Base-by-base conservation (phyloP, 202 grass and related monocot genomes). In the Setaria italica region DNA sequence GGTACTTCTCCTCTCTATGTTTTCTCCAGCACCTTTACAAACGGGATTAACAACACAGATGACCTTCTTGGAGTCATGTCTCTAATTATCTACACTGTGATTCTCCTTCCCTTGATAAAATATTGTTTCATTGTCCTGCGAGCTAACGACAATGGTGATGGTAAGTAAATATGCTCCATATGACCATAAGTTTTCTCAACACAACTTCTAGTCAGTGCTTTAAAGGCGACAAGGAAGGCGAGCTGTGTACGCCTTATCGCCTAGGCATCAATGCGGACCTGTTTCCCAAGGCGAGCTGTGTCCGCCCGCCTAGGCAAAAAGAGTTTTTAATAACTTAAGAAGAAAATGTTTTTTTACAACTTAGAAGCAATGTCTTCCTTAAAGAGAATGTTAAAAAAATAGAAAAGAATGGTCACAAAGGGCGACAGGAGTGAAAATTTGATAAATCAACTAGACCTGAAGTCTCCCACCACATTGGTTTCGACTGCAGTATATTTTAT, bases 131-230 rank as follows among this genome's bases (percentile, higher is more conserved):
- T 94, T 84, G 92, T 94, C 67, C 63, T 94, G 70, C 78, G 41
- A 78, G 92, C 89, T 71, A 89, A 94, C 75, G 92, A 94, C 58
- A 89, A 94, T 4, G 92, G 92, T 46, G 86, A 94, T 35, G 92
- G 92, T 94, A 78, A 87, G 83, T 63, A 79, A 56, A 82, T 63
- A 85, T 75, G 35, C 32, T 87, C 49, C 19, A 49, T 69, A 29
- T 29, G 58, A 11, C 58, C n/a, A 12, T 12, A 80, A 55, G 83
- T 84, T 48, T 77, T 82, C 45, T 63, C 33, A 14, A 14, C 37
- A n/a, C 2, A 87, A 51, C 13, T 82, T 80, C 14, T 15, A 60
- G n/a, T 67, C 39, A 6, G 39, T 41, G 39, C 39, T 41, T 41
- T 41, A 5, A 41, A 41, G 39, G 5, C 5, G 39, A 41, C 39